These are phyloP conservation scores for Candida mattraensis DNA, from an alignment of 805 yeast genomes.

Conservation along the genomic window DNA sequence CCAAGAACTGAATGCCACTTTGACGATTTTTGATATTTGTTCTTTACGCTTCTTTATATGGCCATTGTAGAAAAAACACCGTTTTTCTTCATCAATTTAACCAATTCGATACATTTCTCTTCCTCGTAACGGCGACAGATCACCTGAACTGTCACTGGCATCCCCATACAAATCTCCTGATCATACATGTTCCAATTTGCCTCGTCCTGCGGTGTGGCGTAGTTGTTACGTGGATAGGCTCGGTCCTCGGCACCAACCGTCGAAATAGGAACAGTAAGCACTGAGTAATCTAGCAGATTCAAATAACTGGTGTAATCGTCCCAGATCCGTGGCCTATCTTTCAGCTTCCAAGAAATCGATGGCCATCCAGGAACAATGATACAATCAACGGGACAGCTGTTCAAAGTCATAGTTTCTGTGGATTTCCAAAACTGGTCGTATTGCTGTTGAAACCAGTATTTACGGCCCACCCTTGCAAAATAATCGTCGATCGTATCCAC, in stretches of 20 bases:
- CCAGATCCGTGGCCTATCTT: conserved; percentile 38
- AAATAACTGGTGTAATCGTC: conserved; percentile 55
- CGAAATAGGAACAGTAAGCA: conserved; percentile 45
- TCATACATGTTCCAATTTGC: conserved; percentile 41
- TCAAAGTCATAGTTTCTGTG: conserved; percentile 34
- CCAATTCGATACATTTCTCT: conserved; percentile 49
- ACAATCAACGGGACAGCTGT: conserved; percentile 46
- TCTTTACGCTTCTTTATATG: too few species aligned
- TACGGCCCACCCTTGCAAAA: conserved; percentile 40
- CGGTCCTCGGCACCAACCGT: conserved; percentile 38
- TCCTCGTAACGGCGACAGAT: conserved; percentile 57
- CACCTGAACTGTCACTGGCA: conserved; percentile 57
- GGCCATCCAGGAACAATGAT: conserved; percentile 48
- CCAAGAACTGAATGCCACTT: too few species aligned
- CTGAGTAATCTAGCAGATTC: conserved; percentile 53
- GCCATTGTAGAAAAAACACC: too few species aligned
- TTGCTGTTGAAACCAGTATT: conserved; percentile 36
- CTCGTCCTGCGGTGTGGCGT: conserved; percentile 36
- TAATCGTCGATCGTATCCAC: conserved; percentile 30
- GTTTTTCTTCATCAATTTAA: too few species aligned
- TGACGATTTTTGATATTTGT: too few species aligned
- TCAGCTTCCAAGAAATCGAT: conserved; percentile 41
- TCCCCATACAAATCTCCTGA: conserved; percentile 46
- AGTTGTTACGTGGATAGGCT: conserved; percentile 32
- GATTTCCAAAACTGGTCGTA: conserved; percentile 39